phyloP scores from a whole-genome alignment of 2,329 filamentous ascomycete species.

The Exophiala xenobiotica region DNA sequence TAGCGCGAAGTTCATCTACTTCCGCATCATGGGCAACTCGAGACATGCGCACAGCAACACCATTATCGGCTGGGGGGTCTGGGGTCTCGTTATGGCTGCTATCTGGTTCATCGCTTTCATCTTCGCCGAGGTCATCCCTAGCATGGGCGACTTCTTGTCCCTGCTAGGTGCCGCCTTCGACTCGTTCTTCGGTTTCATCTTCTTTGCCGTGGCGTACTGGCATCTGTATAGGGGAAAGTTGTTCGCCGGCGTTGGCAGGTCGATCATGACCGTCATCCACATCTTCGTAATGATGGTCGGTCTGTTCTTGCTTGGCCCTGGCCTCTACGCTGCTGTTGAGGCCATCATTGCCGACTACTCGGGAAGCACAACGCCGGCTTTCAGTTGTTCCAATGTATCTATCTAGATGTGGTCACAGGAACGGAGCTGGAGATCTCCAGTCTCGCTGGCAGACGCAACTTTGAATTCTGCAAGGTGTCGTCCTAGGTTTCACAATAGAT shows the following conservation, averaged over 20 bases:
- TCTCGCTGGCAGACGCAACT: no score
- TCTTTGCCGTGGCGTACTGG: conserved; percentile 52
- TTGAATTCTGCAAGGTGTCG: no score
- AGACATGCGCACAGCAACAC: conserved; percentile 50
- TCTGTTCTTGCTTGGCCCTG: conserved; percentile 52
- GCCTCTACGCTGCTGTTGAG: conserved; percentile 53
- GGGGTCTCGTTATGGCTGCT: conserved; percentile 31
- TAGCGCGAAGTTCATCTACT: conserved; percentile 49
- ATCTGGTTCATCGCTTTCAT: conserved; percentile 39
- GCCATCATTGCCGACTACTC: conserved; percentile 54
- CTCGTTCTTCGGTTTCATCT: conserved; percentile 54
- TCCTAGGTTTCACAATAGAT: no score
- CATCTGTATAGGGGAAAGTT: conserved; percentile 44
- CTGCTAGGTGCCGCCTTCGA: conserved; percentile 51
- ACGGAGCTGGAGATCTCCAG: no score
- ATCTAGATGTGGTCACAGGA: no score
- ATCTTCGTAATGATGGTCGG: conserved; percentile 47
- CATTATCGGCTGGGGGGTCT: conserved; percentile 48
- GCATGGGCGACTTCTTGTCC: conserved; percentile 53
- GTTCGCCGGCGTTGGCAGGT: conserved; percentile 39
- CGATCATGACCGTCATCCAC: conserved; percentile 47
- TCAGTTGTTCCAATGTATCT: conserved; percentile 51
- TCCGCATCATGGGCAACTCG: conserved; percentile 45
- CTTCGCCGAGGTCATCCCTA: conserved; percentile 50
- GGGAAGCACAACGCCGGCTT: conserved; percentile 46